Evolutionary conservation across 306 rosid species (phyloP).

Genomic region (Datisca glomerata): DNA sequence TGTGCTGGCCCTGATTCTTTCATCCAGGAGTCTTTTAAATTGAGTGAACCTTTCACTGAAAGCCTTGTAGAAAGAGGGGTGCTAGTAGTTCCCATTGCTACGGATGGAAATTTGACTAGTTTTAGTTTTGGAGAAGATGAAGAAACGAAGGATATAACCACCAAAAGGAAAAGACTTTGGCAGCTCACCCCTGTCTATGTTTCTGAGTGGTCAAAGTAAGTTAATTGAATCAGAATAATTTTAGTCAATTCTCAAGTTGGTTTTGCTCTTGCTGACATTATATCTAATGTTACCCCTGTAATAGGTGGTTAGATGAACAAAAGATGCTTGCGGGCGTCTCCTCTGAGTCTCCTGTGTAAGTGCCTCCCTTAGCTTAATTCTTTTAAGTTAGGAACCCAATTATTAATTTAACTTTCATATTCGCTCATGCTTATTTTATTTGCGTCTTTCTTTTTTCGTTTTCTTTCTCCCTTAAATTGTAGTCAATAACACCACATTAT

Average conservation of each 20-base stretch:
- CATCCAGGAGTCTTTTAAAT: conserved; percentile 50
- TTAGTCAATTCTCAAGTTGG: conserved; percentile 2
- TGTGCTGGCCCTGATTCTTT: conserved; percentile 76
- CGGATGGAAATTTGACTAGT: conserved; percentile 46
- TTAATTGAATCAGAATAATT: conserved; percentile 1
- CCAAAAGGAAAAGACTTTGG: conserved; percentile 79
- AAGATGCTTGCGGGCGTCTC: conserved; percentile 73
- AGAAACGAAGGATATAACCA: conserved; percentile 29
- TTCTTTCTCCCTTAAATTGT: too few species aligned
- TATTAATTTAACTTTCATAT: too few species aligned
- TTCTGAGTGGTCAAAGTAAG: conserved; percentile 75
- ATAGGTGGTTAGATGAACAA: conserved; percentile 86
- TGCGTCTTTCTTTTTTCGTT: too few species aligned
- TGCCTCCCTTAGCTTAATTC: conserved; percentile 3
- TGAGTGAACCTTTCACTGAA: conserved; percentile 65
- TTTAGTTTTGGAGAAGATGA: conserved; percentile 56
- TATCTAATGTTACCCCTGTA: too few species aligned
- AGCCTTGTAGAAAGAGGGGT: conserved; percentile 78
- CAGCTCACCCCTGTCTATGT: conserved; percentile 51
- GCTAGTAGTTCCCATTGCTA: conserved; percentile 67
- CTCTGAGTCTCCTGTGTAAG: conserved; percentile 92
- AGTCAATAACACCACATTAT: too few species aligned
- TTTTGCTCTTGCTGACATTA: too few species aligned
- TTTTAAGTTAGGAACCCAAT: too few species aligned
- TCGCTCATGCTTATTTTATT: too few species aligned